phyloP scores from a whole-genome alignment of 148 eudicot genomes.

The Salicornia ramosissima region DNA sequence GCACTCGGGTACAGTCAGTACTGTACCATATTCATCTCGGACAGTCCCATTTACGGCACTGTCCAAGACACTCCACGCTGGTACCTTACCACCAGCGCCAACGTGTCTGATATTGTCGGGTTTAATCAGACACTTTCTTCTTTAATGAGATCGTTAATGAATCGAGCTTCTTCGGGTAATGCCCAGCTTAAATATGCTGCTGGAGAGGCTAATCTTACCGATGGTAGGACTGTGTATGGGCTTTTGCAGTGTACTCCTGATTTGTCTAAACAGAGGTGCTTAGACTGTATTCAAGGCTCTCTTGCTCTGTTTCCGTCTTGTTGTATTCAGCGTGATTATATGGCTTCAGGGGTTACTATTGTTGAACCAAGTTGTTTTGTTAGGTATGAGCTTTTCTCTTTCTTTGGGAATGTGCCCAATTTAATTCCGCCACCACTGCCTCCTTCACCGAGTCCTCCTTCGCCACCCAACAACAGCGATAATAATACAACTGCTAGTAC shows the following conservation, averaged over 20 bases:
- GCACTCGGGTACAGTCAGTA: slow-evolving; percentile 23
- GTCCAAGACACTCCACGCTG: background rate
- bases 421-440: background rate
- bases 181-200: slow-evolving; percentile 22
- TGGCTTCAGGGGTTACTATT: slow-evolving; percentile 13
- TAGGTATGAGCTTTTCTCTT: slow-evolving; percentile 15
- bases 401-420: slow-evolving; percentile 19
- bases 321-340: slow-evolving; percentile 3
- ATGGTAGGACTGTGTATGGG: slow-evolving; percentile 16
- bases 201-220: slow-evolving; percentile 16
- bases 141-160: slow-evolving; percentile 6
- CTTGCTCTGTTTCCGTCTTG: background rate
- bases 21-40: slow-evolving; percentile 20
- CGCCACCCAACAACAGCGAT: background rate
- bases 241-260: slow-evolving; percentile 31
- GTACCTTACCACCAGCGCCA: background rate
- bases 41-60: slow-evolving; percentile 12
- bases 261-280: slow-evolving; percentile 17
- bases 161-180: slow-evolving; percentile 18
- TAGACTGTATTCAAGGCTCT: slow-evolving; percentile 16
- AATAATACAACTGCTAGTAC: background rate
- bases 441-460: slow-evolving; percentile 10
- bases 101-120: background rate
- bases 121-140: slow-evolving; percentile 15
- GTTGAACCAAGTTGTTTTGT: slow-evolving; percentile 24